Evolutionary conservation across 2,329 filamentous ascomycete genomes (phyloP).

Genomic region (Fusarium ramigenum): DNA sequence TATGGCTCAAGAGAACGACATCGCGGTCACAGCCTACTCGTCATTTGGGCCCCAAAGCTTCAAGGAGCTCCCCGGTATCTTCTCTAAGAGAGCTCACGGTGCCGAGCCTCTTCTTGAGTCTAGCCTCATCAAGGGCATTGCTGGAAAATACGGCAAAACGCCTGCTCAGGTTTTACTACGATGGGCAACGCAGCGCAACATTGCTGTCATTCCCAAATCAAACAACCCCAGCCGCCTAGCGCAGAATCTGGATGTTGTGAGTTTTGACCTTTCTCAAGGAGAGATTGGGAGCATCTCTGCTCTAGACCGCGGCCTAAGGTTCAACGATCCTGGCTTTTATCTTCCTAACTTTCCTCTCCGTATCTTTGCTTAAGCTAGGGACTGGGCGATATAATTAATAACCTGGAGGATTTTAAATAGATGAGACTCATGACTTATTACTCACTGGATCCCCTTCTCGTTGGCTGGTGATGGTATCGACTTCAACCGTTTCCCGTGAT

Average conservation of each 20-base stretch:
- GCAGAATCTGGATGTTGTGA: slow-evolving; percentile 66
- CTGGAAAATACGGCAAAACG: slow-evolving; percentile 65
- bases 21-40: slow-evolving; percentile 72
- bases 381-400: not conserved
- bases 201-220: slow-evolving; percentile 73
- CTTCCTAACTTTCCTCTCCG: slow-evolving; percentile 56
- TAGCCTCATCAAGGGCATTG: slow-evolving; percentile 57
- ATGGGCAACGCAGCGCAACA: slow-evolving; percentile 72
- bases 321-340: slow-evolving; percentile 61
- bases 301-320: slow-evolving; percentile 64
- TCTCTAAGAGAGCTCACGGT: slow-evolving; percentile 41
- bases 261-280: slow-evolving; percentile 61
- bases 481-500: not conserved
- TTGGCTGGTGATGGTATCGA: not conserved
- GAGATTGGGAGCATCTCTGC: slow-evolving; percentile 66
- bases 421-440: not conserved
- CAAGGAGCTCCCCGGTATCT: slow-evolving; percentile 44
- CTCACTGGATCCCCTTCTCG: not conserved
- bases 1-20: slow-evolving; percentile 64
- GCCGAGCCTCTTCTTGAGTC: slow-evolving; percentile 45
- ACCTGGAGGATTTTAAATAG: slow-evolving; percentile 3
- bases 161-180: slow-evolving; percentile 73
- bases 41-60: slow-evolving; percentile 68
- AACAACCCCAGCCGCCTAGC: slow-evolving; percentile 60
- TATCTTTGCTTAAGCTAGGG: slow-evolving; percentile 55